Percentiles rank a stretch among this genome's conserved stretches.
phyloP scores from a whole-genome alignment of 495 filamentous ascomycete genomes.

The Aspergillus cavernicola region DNA sequence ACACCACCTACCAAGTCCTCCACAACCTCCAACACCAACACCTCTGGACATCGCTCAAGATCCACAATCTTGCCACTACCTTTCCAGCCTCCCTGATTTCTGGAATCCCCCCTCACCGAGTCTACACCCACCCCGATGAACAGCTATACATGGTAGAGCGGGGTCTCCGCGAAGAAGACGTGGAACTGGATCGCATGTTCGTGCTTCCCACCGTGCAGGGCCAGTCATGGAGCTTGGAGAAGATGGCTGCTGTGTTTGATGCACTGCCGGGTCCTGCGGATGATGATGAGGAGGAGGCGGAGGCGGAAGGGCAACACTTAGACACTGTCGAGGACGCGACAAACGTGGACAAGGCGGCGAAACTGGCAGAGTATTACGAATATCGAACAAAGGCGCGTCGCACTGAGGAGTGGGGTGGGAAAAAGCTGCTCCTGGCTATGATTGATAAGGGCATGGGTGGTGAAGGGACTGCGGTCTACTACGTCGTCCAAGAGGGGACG shows the following conservation, averaged over 20 bases:
- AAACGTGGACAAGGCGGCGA: constrained; percentile 26
- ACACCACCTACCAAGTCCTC: constrained; percentile 63
- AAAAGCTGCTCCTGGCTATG: constrained; percentile 77
- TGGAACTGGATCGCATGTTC: constrained; percentile 68
- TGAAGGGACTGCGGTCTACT: constrained; percentile 93
- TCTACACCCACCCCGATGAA: constrained; percentile 93
- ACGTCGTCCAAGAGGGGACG: constrained; percentile 89
- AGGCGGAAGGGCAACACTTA: constrained; percentile 8
- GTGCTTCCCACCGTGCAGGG: constrained; percentile 78
- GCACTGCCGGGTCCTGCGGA: constrained; percentile 44
- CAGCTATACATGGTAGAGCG: constrained; percentile 72
- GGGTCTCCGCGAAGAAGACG: constrained; percentile 43
- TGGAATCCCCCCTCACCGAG: constrained; percentile 78
- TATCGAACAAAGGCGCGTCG: constrained; percentile 28
- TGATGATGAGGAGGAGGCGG: too few relatives aligned
- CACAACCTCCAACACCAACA: constrained; percentile 86
- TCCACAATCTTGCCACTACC: constrained; percentile 43
- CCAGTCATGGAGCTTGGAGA: constrained; percentile 76
- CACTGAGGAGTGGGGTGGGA: constrained; percentile 46
- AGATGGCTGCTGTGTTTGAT: constrained; percentile 80
- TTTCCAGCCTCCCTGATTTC: constrained; percentile 65
- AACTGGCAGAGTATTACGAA: constrained; percentile 36
- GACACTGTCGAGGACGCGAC: constrained; percentile 15
- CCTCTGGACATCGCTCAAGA: constrained; percentile 69
- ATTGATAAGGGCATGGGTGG: constrained; percentile 57